phyloP scores from a whole-genome alignment of 345 rosid species.

The Erucastrum elatum region DNA sequence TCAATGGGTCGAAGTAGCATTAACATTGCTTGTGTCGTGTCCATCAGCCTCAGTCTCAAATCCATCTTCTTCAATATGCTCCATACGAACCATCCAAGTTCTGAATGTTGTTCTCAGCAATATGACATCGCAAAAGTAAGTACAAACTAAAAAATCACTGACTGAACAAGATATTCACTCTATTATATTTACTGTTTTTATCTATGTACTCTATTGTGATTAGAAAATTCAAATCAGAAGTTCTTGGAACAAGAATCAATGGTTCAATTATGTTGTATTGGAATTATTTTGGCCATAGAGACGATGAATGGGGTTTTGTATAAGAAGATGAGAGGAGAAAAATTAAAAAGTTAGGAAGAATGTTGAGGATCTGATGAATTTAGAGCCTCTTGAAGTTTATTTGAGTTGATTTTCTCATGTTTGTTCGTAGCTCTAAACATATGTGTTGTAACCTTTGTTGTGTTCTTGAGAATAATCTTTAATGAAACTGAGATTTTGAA shows the following conservation, averaged over 20 bases:
- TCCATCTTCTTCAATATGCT: constrained; percentile 43
- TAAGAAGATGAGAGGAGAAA: not conserved
- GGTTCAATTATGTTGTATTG: no score
- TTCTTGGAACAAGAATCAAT: not conserved
- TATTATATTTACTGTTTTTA: no score
- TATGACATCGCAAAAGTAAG: constrained; percentile 46
- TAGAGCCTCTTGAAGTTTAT: no score
- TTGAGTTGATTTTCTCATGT: no score
- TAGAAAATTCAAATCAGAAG: not conserved
- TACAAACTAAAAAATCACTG: not conserved
- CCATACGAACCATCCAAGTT: constrained; percentile 67
- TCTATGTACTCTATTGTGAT: not conserved
- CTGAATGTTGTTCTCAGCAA: constrained; percentile 67
- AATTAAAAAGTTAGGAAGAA: not conserved
- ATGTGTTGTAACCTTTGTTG: no score
- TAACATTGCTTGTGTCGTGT: constrained; percentile 59
- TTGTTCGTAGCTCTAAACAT: no score
- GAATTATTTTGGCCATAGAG: not conserved
- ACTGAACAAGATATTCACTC: not conserved
- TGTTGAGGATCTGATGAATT: no score
- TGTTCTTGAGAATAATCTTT: no score
- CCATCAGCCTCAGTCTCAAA: no score
- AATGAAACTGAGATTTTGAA: no score
- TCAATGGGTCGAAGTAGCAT: constrained; percentile 60
- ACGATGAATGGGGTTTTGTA: not conserved